Evolutionary conservation across 75 land plant genomes (phyloP).

Genomic region (Chamaecyparis obtusa): DNA sequence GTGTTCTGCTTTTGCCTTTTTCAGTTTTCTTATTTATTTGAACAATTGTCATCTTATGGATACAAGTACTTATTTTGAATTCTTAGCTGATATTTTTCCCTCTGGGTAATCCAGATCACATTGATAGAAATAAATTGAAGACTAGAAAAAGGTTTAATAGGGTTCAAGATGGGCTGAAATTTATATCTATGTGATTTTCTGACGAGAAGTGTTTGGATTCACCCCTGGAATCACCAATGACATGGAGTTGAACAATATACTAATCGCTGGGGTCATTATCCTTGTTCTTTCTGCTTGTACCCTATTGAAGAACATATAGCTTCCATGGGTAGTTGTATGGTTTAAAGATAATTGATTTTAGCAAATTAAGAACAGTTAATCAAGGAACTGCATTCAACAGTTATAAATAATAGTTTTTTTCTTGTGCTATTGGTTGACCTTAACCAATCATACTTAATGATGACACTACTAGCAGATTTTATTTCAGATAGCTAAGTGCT

Average conservation of each 20-base stretch:
- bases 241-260: neutral
- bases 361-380: neutral
- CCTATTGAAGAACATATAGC: neutral
- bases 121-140: neutral
- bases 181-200: neutral
- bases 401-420: neutral
- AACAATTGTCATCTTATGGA: too few species aligned
- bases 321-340: neutral
- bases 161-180: neutral
- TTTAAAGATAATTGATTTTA: neutral
- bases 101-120: neutral
- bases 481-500: neutral
- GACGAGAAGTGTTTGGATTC: neutral
- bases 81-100: neutral
- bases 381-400: neutral
- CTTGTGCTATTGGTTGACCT: neutral
- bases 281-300: neutral
- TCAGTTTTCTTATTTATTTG: too few species aligned
- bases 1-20: too few species aligned
- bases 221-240: neutral
- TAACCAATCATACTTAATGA: neutral
- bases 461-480: neutral
- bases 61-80: neutral
- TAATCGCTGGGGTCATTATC: neutral
- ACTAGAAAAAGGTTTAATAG: neutral